A percentile compares a stretch with the other conserved stretches of the same genome.
These are phyloP conservation scores for Aureobasidium sp. DNA, from an alignment of 2,329 filamentous ascomycete species.

Conservation along the genomic window DNA sequence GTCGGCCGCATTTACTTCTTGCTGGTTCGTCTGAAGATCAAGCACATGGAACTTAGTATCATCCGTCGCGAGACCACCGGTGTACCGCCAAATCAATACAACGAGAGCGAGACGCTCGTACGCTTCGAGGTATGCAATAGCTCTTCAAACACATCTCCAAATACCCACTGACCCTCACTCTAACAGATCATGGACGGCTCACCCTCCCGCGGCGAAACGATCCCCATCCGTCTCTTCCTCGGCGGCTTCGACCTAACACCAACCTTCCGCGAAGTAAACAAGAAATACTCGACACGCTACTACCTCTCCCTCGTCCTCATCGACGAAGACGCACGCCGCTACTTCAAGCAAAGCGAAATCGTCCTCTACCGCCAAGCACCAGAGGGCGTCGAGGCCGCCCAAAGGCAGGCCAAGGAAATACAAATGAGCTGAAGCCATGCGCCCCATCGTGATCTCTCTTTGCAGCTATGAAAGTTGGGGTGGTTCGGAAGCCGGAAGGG, in stretches of 20 bases:
- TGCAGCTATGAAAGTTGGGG: neutral
- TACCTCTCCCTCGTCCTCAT: constrained; percentile 77
- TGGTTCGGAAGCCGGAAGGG: neutral
- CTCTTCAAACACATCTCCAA: too few species aligned
- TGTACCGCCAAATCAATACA: constrained; percentile 95
- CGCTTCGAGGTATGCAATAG: constrained; percentile 67
- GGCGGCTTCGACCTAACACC: constrained; percentile 96
- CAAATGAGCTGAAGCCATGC: constrained; percentile 23
- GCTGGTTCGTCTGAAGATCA: constrained; percentile 94
- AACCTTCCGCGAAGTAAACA: constrained; percentile 98
- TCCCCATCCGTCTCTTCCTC: constrained; percentile 92
- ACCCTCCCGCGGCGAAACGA: constrained; percentile 88
- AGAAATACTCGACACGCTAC: constrained; percentile 98
- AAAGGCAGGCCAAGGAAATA: constrained; percentile 38
- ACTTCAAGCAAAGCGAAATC: constrained; percentile 99
- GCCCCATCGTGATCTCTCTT: constrained; percentile 8
- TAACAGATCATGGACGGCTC: constrained; percentile 93
- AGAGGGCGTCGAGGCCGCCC: constrained; percentile 39
- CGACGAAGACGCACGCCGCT: constrained; percentile 74
- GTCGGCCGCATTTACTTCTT: constrained; percentile 98
- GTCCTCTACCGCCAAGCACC: constrained; percentile 78
- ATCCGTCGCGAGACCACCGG: constrained; percentile 95
- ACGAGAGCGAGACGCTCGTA: constrained; percentile 96
- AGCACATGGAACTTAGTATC: constrained; percentile 98
- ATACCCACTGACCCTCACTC: constrained; percentile 13